Base-by-base conservation (phyloP, 2,329 filamentous ascomycete genomes). In the Furcasterigmium sp. region DNA sequence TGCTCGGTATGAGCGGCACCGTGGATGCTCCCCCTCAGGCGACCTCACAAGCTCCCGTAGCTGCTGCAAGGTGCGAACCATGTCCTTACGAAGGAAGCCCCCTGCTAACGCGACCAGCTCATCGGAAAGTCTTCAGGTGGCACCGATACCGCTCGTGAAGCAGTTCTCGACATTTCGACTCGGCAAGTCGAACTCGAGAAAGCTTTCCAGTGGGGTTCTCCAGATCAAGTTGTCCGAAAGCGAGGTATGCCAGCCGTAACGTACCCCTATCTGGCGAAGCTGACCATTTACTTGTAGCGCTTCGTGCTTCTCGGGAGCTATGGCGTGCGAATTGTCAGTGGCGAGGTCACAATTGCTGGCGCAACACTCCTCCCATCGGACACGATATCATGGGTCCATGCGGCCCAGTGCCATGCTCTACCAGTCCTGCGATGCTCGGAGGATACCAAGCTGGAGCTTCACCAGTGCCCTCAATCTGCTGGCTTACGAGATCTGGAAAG, bases 271-370 rank as follows among this genome's bases (percentile, higher is more conserved):
- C 6, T 4, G 14, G 14, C 53, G 61, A 35, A 62, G 46, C 13
- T 3, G 17, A 35, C n/a, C 8, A 2, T 4, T 18, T n/a, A n/a
- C n/a, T n/a, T 36, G n/a, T 40, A 84, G 79, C 75, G 80, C 14
- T 65, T 85, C 32, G 67, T 82, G 5, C 63, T 84, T 8, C 64
- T 88, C 10, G 87, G 87, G 2, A 82, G 78, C 53, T 93, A 82
- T 59, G 78, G 81, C 14, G 58, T 91, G 23, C 68, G 68, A 11
- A 72, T 91, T 1, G 54, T 68, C 8, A 70, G 69, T 41, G 87
- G 87, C 3, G 70, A 80, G 35, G 66, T 85, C 19, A 81, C 77
- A 1, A 60, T 91, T 20, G 75, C 80, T 13, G 85, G 87, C 14
- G 80, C 85, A 7, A 76, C 72, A 7, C 58, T 91, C 4, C 65